These are phyloP conservation scores for Phylloporus arenicola DNA, from an alignment of 768 basidiomycete genomes.

Conservation along the genomic window DNA sequence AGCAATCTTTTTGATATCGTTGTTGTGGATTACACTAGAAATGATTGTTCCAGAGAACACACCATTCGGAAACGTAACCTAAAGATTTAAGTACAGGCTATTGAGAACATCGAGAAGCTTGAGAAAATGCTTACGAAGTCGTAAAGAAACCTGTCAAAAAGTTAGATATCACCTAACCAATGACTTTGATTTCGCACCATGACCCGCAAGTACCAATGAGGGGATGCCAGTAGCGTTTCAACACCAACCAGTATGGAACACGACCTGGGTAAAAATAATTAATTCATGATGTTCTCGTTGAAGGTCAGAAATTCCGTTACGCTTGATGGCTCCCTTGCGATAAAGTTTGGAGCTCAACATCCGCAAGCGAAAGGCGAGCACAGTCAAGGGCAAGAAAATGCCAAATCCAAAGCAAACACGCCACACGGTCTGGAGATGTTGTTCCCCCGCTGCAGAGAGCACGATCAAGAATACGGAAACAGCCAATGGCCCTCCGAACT, in stretches of 20 bases:
- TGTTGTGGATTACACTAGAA: constrained; percentile 53
- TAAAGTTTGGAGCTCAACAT: constrained; percentile 69
- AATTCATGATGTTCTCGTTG: background rate
- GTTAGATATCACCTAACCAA: constrained; percentile 1
- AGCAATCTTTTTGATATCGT: constrained; percentile 53
- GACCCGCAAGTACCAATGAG: constrained; percentile 71
- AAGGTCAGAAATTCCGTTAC: constrained; percentile 28
- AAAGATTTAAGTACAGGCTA: background rate
- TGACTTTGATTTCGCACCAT: constrained; percentile 38
- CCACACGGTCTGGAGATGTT: constrained; percentile 62
- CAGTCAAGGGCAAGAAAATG: constrained; percentile 55
- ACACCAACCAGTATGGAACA: constrained; percentile 57
- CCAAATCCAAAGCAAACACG: constrained; percentile 63
- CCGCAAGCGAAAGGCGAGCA: constrained; percentile 66
- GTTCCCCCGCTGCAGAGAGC: constrained; percentile 57
- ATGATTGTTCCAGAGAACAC: constrained; percentile 67
- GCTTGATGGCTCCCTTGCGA: constrained; percentile 59
- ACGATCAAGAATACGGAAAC: constrained; percentile 64
- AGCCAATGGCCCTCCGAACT: constrained; percentile 65
- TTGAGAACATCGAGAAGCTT: background rate
- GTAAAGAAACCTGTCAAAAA: constrained; percentile 53
- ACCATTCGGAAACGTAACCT: constrained; percentile 71
- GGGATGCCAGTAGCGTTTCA: constrained; percentile 61
- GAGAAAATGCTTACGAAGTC: constrained; percentile 44
- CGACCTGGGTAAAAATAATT: constrained; percentile 31